Evolutionary conservation across 2,329 filamentous ascomycete genomes (phyloP), one percentile per base, ranked within the genome.

Genomic region (Leptosphaerulina australis): DNA sequence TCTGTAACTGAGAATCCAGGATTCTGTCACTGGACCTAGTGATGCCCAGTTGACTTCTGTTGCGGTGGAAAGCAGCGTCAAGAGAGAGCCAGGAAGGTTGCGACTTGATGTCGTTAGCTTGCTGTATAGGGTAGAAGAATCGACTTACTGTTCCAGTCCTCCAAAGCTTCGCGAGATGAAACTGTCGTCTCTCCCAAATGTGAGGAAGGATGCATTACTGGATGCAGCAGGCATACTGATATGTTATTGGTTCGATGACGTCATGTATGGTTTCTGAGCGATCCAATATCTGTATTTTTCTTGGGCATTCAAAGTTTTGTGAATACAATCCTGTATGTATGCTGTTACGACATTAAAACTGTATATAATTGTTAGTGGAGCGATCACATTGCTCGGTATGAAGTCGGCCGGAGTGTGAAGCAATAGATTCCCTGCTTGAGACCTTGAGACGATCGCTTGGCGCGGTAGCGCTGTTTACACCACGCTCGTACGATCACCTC

Each of bases 1-100:
- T 55, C 64, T 68, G 56, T 62, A 70, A 33, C 58, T 66, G 2
- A 72, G 51, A 1, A 72, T 47, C 70, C 70, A 73, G 15, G 68
- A 70, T 26, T 71, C 64, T n/a, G 55, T 17, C 1, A 54, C 38
- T 2, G 64, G 55, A 7, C 70, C 68, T 4, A 72, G 48, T 3
- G 60, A 58, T 11, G 68, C 68, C 68, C 68, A 71, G 40, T 71
- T 53, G 1, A 70, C 58, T 22, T 68, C 63, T 30, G 68, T 58
- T 10, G 58, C 63, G 22, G 60, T 65, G 10, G 55, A 47, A 12
- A 73, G 55, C 12, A 71, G 54, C n/a, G 61, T 35, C 26, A 61
- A 58, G 20, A 73, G 60, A 6, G 61, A 52, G 10, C 55, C 39
- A 14, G 70, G 66, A 12, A 70, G 63, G 30, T 69, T 65, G 25